Conservation (phyloP, 2,329 filamentous ascomycete genomes). For the Ophiocordyceps camponoti-leonardi region DNA sequence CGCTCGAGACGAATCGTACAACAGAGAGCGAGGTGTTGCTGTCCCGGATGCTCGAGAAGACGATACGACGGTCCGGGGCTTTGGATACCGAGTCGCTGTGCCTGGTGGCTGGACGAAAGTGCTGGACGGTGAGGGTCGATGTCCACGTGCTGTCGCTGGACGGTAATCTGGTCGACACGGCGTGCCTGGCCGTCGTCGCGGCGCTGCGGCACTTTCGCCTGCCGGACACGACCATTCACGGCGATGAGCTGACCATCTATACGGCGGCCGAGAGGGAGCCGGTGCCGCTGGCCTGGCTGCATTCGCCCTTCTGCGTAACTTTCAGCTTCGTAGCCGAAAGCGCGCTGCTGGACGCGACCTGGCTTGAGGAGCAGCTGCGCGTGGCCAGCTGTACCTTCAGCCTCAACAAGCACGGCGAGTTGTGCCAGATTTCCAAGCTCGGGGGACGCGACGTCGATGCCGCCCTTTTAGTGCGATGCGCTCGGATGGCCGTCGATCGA, state of each 20-base stretch:
- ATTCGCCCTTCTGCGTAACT: conserved; percentile 80
- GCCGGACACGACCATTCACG: conserved; percentile 75
- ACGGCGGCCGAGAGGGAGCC: conserved; percentile 74
- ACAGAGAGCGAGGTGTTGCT: conserved; percentile 75
- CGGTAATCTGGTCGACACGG: conserved; percentile 73
- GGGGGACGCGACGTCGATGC: conserved; percentile 74
- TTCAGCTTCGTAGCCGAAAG: conserved; percentile 66
- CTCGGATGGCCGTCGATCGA: conserved; percentile 56
- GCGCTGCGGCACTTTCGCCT: conserved; percentile 82
- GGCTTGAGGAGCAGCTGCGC: conserved; percentile 61
- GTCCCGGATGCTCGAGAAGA: conserved; percentile 81
- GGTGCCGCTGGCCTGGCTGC: conserved; percentile 76
- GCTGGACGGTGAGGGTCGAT: conserved; percentile 81
- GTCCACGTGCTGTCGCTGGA: conserved; percentile 85
- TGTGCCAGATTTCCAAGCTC: conserved; percentile 82
- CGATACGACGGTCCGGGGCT: conserved; percentile 77
- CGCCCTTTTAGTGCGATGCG: conserved; percentile 58
- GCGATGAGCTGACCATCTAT: conserved; percentile 71
- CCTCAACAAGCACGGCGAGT: conserved; percentile 75
- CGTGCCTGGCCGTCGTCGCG: conserved; percentile 74
- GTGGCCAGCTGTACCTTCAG: conserved; percentile 64
- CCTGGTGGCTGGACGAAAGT: conserved; percentile 77
- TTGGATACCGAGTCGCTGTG: conserved; percentile 93
- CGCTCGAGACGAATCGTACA: conserved; percentile 71
- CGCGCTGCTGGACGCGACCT: conserved; percentile 53